Base-by-base conservation (phyloP, 2,329 filamentous ascomycete genomes). In the Hypoxylon sp. region DNA sequence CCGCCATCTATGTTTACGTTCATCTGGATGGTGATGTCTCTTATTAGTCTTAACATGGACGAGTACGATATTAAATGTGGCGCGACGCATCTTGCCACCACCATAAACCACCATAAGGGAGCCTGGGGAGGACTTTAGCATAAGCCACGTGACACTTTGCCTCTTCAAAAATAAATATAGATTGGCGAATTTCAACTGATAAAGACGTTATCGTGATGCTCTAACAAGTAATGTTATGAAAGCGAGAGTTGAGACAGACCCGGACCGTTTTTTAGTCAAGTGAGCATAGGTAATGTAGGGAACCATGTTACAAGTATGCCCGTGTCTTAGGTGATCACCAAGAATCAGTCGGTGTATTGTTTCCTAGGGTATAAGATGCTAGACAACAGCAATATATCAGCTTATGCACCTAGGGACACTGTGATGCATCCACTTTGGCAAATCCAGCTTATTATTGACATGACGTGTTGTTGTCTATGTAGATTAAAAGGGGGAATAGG, bases 221-320 rank as follows among this genome's bases (percentile, higher is more conserved):
- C n/a, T 17, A 30, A 43, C 23, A 46, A 25, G 53, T 50, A 45
- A 56, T 43, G 43, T 61, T 52, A 51, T 23, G 23, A 14, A 19
- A 46, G 32, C n/a, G 32, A 51, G 19, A n/a, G 48, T 19, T 41
- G 36, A 52, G 57, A 65, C 36, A 60, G 19, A 48, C 25, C 11
- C 30, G n/a, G 34, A 34, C 41, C 48, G 34, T 23, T 21, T 21
- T 14, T 28, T 43, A 58, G 63, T 67, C 63, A 67, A 59, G 63
- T 67, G 63, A 67, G 13, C 53, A 6, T n/a, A 34, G 45, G 17
- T 30, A 28, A 28, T 13, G 45, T 11, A 25, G 17, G n/a, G 30
- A 19, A 48, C 23, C 17, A 56, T 56, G 7, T 10, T 43, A 3
- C 5, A 21, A 19, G 17, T 21, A 19, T 19, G 4, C 34, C 41